These are phyloP conservation scores for Shiraia bambusicola DNA, from an alignment of 2,329 filamentous ascomycete species.

Conservation along the genomic window DNA sequence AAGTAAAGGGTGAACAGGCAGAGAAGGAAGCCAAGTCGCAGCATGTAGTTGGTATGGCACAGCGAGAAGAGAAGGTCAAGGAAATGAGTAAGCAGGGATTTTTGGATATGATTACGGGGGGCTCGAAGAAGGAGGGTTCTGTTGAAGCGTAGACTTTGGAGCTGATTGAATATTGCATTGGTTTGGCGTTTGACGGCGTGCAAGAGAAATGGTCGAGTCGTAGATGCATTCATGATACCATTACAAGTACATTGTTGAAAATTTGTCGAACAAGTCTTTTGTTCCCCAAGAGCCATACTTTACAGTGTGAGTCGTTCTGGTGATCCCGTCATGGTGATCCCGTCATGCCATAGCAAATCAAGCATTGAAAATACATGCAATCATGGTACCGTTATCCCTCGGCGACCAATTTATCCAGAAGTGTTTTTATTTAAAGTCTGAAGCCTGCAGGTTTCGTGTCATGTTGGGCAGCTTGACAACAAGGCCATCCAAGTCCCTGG, in stretches of 20 bases:
- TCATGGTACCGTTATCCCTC: not conserved
- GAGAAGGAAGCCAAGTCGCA: constrained; percentile 68
- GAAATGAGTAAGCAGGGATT: constrained; percentile 98
- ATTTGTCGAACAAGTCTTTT: not conserved
- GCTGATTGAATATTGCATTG: not conserved
- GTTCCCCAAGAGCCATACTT: not conserved
- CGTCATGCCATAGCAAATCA: not conserved
- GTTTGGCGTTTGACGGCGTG: not conserved
- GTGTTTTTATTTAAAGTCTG: constrained; percentile 66
- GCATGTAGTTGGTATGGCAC: constrained; percentile 74
- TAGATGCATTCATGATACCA: constrained; percentile 8
- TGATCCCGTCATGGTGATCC: not conserved
- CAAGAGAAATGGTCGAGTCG: not conserved
- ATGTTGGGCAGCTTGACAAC: constrained; percentile 84
- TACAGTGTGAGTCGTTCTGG: not conserved
- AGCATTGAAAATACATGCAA: not conserved
- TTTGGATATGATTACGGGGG: constrained; percentile 76
- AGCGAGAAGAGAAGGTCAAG: constrained; percentile 83
- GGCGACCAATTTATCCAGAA: not conserved
- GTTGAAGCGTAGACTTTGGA: constrained; percentile 8
- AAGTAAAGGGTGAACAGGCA: constrained; percentile 82
- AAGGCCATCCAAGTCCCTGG: constrained; percentile 82
- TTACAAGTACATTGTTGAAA: constrained; percentile 1
- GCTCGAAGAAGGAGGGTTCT: constrained; percentile 47
- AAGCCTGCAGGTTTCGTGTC: constrained; percentile 94